These are phyloP conservation scores for Pavlovales sp. DNA, from an alignment of 208 protist species.

Conservation along the genomic window DNA sequence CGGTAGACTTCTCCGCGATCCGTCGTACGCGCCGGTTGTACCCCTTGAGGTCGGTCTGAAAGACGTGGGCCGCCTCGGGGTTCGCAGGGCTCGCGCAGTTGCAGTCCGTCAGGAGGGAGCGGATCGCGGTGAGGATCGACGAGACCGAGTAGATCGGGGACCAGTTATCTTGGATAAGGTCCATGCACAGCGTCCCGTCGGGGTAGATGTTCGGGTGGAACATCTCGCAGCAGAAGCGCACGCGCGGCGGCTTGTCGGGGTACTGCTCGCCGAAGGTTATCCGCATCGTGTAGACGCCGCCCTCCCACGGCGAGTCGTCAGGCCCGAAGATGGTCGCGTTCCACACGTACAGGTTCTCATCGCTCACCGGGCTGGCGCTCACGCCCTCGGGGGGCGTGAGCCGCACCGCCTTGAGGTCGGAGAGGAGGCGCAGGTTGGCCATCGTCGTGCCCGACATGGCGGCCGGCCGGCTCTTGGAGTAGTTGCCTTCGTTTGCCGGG, in stretches of 20 bases:
- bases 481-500: background rate
- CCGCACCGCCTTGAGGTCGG: constrained; percentile 24
- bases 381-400: constrained; percentile 42
- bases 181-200: constrained; percentile 65
- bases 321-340: constrained; percentile 62
- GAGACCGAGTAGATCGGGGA: constrained; percentile 60
- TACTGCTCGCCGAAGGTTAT: constrained; percentile 63
- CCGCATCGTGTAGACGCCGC: constrained; percentile 55
- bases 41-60: constrained; percentile 37
- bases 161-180: constrained; percentile 66
- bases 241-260: constrained; percentile 61
- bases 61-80: constrained; percentile 58
- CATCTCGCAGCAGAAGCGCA: constrained; percentile 61
- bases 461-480: too few relatives aligned
- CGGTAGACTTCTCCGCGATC: constrained; percentile 22
- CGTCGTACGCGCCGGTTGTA: constrained; percentile 41
- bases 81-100: constrained; percentile 64
- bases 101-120: constrained; percentile 64
- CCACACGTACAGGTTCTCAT: constrained; percentile 59
- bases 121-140: constrained; percentile 62
- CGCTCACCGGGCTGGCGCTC: constrained; percentile 54
- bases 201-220: constrained; percentile 57
- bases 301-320: constrained; percentile 62
- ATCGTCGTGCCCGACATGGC: background rate
- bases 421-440: background rate